A percentile compares a stretch with the other conserved stretches of the same genome.
phyloP scores from a whole-genome alignment of 257 asterid genomes.

The Capsicum pubescens region DNA sequence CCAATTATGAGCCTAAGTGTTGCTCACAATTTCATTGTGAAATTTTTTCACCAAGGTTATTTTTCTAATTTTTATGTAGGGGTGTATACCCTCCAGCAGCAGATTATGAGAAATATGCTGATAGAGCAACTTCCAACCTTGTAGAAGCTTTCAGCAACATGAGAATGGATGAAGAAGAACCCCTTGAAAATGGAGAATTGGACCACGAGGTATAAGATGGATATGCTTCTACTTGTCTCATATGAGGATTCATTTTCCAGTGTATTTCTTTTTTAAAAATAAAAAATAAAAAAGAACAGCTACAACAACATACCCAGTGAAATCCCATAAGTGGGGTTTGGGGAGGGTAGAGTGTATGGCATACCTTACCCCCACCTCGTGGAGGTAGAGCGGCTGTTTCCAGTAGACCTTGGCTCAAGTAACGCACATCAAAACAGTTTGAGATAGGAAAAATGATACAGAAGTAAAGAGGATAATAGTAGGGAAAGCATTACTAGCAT shows the following conservation, averaged over 20 bases:
- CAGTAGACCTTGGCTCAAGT: no score
- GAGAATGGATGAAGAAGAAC: conserved; percentile 74
- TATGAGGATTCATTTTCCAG: conserved; percentile 19
- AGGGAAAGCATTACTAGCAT: no score
- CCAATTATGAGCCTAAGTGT: background rate
- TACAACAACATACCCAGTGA: no score
- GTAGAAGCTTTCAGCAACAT: conserved; percentile 76
- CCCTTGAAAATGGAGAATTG: conserved; percentile 80
- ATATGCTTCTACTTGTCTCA: conserved; percentile 26
- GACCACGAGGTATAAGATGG: conserved; percentile 65
- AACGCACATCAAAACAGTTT: no score
- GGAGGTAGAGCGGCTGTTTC: no score
- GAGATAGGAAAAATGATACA: no score
- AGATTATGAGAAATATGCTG: conserved; percentile 64
- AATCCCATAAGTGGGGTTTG: no score
- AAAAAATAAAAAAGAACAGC: no score
- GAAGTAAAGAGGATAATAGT: no score
- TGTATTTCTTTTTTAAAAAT: no score
- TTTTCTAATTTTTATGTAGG: conserved; percentile 53
- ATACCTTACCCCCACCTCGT: no score
- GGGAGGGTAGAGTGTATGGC: no score
- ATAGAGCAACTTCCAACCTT: conserved; percentile 75
- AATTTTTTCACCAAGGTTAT: conserved; percentile 9
- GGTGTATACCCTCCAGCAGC: conserved; percentile 70
- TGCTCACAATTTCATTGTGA: conserved; percentile 14